These are phyloP conservation scores for Trametes gibbosa DNA, from an alignment of 768 basidiomycete species.

Conservation along the genomic window DNA sequence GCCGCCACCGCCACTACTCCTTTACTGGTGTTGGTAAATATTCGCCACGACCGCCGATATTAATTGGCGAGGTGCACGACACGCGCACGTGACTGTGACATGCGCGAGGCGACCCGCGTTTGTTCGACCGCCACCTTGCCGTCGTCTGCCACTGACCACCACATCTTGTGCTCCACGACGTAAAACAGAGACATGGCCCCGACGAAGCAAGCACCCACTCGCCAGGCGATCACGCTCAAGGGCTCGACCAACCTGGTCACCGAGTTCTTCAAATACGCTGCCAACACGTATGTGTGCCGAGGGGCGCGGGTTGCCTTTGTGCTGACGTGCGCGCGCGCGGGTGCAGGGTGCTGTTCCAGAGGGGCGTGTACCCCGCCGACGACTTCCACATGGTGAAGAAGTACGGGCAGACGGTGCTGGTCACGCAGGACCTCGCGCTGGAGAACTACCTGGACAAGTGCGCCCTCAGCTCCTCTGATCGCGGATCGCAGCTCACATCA, in stretches of 20 bases:
- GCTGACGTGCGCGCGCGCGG: neutral
- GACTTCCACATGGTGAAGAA: constrained; percentile 99
- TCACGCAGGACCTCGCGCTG: constrained; percentile 89
- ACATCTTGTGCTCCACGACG: neutral
- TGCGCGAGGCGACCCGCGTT: constrained; percentile 13
- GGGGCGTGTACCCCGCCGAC: constrained; percentile 95
- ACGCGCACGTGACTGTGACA: constrained; percentile 23
- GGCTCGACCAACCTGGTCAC: constrained; percentile 92
- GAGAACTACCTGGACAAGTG: constrained; percentile 91
- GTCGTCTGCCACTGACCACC: neutral
- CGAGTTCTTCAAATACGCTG: constrained; percentile 99
- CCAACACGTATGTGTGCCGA: constrained; percentile 76
- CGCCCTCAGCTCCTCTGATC: constrained; percentile 12
- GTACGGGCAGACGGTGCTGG: constrained; percentile 93
- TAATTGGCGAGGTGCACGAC: neutral
- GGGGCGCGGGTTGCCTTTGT: too few relatives aligned
- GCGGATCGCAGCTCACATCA: neutral
- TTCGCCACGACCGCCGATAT: too few relatives aligned
- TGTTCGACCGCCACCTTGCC: constrained; percentile 6
- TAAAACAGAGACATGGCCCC: constrained; percentile 32
- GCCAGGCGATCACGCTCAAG: constrained; percentile 89
- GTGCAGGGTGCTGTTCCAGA: constrained; percentile 87
- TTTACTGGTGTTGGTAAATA: too few relatives aligned
- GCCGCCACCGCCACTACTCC: too few relatives aligned
- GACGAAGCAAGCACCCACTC: constrained; percentile 46